Conservation (phyloP, 2,329 filamentous ascomycete genomes). For the Nemania sp. region DNA sequence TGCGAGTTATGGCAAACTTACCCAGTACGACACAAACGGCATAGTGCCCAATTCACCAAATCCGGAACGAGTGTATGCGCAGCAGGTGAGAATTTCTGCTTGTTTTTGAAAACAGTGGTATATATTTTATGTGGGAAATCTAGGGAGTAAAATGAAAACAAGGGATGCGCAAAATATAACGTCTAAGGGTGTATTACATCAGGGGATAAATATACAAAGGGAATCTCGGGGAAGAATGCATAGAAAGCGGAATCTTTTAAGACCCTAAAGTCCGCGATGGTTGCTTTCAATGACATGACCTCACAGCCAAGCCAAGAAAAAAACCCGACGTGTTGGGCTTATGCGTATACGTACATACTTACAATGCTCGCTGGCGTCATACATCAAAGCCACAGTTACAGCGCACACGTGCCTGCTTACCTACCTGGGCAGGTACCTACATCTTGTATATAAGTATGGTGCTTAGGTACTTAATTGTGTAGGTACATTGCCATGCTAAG, state of each 20-base stretch:
- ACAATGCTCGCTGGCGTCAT: slow-evolving; percentile 28
- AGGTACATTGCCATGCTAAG: too few relatives aligned
- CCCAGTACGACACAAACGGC: slow-evolving; percentile 47
- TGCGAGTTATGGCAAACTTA: slow-evolving; percentile 33
- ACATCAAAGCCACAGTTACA: slow-evolving; percentile 23
- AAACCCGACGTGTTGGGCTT: slow-evolving; percentile 17
- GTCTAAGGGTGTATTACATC: not conserved
- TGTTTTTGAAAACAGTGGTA: not conserved
- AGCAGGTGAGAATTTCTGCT: not conserved
- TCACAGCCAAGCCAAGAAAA: slow-evolving; percentile 23
- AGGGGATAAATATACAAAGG: not conserved
- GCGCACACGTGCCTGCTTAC: slow-evolving; percentile 2
- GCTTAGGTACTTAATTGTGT: too few relatives aligned
- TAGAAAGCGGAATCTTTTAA: slow-evolving; percentile 25
- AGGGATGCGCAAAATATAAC: slow-evolving; percentile 1
- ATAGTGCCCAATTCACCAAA: slow-evolving; percentile 38
- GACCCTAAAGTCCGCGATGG: slow-evolving; percentile 18
- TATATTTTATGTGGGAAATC: not conserved
- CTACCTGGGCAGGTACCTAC: not conserved
- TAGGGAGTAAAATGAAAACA: not conserved
- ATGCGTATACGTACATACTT: slow-evolving; percentile 8
- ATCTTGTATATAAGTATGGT: too few relatives aligned
- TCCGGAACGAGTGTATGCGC: not conserved
- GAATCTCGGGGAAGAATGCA: not conserved
- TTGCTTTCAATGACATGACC: slow-evolving; percentile 21